phyloP scores from a whole-genome alignment of 331 rosid genomes.

The Acacia pycnantha region DNA sequence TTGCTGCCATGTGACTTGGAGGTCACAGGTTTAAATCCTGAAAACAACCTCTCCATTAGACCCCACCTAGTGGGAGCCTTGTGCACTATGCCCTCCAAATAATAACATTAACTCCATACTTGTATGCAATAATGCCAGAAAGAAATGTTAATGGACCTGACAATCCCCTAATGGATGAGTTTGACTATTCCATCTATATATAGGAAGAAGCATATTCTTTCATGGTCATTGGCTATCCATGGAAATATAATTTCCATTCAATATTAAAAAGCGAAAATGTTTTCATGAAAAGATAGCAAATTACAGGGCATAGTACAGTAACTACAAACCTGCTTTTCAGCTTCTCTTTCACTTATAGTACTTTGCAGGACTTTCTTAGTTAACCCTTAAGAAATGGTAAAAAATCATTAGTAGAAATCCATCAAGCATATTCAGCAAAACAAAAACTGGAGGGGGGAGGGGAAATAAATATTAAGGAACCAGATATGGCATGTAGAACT shows the following conservation, averaged over 20 bases:
- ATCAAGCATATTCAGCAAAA: slow-evolving; percentile 9
- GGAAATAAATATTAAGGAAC: not conserved
- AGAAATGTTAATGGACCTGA: slow-evolving; percentile 3
- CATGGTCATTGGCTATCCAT: slow-evolving; percentile 2
- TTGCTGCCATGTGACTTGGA: too few species aligned
- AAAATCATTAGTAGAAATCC: slow-evolving; percentile 25
- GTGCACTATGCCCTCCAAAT: not conserved
- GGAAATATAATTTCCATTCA: slow-evolving; percentile 10
- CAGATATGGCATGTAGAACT: slow-evolving; percentile 37
- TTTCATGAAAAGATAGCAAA: slow-evolving; percentile 8
- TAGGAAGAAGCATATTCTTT: not conserved
- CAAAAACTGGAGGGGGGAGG: not conserved
- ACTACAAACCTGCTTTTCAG: slow-evolving; percentile 82
- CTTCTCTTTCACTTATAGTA: slow-evolving; percentile 74
- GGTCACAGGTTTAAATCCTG: too few species aligned
- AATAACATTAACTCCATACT: not conserved
- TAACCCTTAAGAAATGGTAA: slow-evolving; percentile 54
- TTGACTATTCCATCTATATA: slow-evolving; percentile 20
- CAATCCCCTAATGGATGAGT: slow-evolving; percentile 24
- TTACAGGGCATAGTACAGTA: slow-evolving; percentile 6
- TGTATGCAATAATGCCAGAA: slow-evolving; percentile 15
- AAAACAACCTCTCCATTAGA: too few species aligned
- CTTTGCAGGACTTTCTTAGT: slow-evolving; percentile 72
- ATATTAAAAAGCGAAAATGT: slow-evolving; percentile 1
- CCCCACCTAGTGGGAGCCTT: too few species aligned